These are phyloP conservation scores for Hymenoscyphus albidus DNA, from an alignment of 2,329 filamentous ascomycete species.

Conservation along the genomic window DNA sequence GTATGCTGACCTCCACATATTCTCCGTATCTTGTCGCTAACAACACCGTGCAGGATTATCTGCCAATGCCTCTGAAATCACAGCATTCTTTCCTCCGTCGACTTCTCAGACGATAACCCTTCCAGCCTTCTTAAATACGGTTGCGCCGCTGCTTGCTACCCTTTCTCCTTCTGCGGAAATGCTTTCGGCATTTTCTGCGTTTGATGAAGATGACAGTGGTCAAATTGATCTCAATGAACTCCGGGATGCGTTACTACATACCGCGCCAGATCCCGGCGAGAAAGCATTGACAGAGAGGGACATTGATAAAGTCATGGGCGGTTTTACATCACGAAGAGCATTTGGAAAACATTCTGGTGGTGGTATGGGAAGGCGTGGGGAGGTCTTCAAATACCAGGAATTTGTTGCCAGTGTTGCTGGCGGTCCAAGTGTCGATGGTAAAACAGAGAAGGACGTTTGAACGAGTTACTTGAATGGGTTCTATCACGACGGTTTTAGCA, in stretches of 20 bases:
- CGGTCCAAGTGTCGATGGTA: constrained; percentile 27
- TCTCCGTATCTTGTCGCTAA: neutral
- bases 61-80: constrained; percentile 65
- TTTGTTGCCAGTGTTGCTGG: constrained; percentile 57
- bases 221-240: constrained; percentile 83
- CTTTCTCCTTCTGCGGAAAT: constrained; percentile 78
- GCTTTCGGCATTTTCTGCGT: constrained; percentile 85
- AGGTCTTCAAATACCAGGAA: constrained; percentile 91
- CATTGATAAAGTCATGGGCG: constrained; percentile 81
- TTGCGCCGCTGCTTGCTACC: constrained; percentile 69
- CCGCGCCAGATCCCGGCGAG: constrained; percentile 69
- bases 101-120: constrained; percentile 72
- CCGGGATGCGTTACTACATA: constrained; percentile 77
- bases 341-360: constrained; percentile 60
- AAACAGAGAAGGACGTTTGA: constrained; percentile 13
- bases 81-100: constrained; percentile 75
- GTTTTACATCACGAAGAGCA: constrained; percentile 78
- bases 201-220: constrained; percentile 92
- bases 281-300: constrained; percentile 64
- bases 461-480: neutral
- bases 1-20: constrained; percentile 40
- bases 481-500: neutral
- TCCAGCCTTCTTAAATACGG: constrained; percentile 77
- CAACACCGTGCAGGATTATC: constrained; percentile 62
- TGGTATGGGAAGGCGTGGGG: constrained; percentile 61